Evolutionary conservation across 305 asterid species (phyloP), one percentile per base, ranked within the genome.

Genomic region (Fraxinus angustifolia): DNA sequence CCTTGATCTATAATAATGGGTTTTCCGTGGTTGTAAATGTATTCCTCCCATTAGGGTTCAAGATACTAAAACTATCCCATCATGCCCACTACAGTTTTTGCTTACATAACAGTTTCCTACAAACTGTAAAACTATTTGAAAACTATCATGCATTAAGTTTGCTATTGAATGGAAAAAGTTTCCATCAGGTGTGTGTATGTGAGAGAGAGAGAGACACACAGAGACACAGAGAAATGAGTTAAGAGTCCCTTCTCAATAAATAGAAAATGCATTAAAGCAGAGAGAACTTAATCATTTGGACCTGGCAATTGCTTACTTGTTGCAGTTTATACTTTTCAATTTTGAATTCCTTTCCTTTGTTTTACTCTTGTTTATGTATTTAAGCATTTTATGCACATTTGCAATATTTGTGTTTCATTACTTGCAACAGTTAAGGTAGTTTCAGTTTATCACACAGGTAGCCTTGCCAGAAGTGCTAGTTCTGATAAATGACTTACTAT

Each of bases 401-500:
- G 26, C 67, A 45, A 56, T 6, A 56, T 17, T 75, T 56, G 42
- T 56, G 62, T 36, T 28, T 75, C 76, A 58, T 26, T 34, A 33
- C 8, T 58, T 65, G 40, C 71, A 58, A 17, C 60, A 56, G 21
- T 8, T 19, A 60, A 58, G 83, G 53, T 31, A 62, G 19, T 17
- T 60, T 42, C 21, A 3, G 56, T 78, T 28, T 38, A 36, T 62
- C 17, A 48, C 58, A 48, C 19, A 14, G 58, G 58, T 12, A 48
- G 19, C 58, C 58, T 48, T 48, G 58, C 6, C 31, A 19, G 70
- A 58, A 58, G 50, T 67, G 60, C 81, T 48, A 65, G 76, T 75
- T 75, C 77, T 42, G 30, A 76, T 30, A 76, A 56, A 67, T 65
- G 36, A 75, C 35, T 68, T 68, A n/a, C 33, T 10, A 81, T 33